Evolutionary conservation across 768 basidiomycete genomes (phyloP).

Genomic region (Rhodotorula sphaerocarpa): DNA sequence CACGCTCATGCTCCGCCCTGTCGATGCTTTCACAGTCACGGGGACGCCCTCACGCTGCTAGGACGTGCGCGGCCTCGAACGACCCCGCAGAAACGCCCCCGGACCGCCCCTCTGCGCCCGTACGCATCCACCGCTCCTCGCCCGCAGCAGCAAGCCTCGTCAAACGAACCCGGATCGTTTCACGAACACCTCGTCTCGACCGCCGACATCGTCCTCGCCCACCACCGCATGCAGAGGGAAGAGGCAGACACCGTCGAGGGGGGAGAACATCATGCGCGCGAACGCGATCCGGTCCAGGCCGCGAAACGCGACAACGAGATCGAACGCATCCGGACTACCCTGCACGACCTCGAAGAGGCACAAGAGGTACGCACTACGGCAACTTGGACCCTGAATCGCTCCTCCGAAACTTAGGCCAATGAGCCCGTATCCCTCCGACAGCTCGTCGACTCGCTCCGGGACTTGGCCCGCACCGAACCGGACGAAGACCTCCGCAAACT

Average conservation of each 20-base stretch:
- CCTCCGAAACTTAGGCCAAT: too few relatives aligned
- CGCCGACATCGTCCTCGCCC: not conserved
- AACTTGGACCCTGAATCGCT: not conserved
- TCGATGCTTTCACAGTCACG: too few relatives aligned
- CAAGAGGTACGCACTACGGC: constrained; percentile 5
- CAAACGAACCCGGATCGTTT: not conserved
- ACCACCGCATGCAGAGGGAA: not conserved
- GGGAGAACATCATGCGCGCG: not conserved
- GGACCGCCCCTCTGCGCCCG: too few relatives aligned
- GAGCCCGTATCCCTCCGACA: not conserved
- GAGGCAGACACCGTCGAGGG: not conserved
- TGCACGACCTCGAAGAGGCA: constrained; percentile 8
- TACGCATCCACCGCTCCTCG: too few relatives aligned
- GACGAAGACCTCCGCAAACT: constrained; percentile 68
- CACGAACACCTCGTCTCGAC: not conserved
- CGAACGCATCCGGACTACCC: constrained; percentile 4
- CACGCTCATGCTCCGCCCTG: too few relatives aligned
- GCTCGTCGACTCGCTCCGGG: constrained; percentile 23
- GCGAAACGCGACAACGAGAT: constrained; percentile 7
- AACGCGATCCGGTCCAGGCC: not conserved
- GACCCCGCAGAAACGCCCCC: too few relatives aligned
- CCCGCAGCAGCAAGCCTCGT: not conserved
- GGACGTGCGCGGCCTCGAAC: too few relatives aligned
- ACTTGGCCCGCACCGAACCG: constrained; percentile 49
- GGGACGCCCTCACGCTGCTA: too few relatives aligned